Evolutionary conservation across 176 grass and related monocot species (phyloP).

Genomic region (Alloteropsis semialata): DNA sequence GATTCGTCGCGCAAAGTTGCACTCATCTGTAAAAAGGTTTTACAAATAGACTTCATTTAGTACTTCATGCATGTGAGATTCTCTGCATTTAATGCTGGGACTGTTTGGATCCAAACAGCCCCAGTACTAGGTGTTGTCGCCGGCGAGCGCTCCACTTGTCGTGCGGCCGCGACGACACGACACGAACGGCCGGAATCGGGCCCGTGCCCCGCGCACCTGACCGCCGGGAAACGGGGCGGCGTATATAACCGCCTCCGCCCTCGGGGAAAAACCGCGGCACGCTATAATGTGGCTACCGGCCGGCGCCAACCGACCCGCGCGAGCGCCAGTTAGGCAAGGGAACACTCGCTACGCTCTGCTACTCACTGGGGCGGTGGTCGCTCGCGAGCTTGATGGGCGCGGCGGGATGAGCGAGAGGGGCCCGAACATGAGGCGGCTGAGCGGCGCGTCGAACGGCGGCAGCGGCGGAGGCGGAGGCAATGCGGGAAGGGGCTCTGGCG

Average conservation of each 20-base stretch:
- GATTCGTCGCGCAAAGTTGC: no score
- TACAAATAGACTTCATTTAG: no score
- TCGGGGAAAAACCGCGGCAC: neutral
- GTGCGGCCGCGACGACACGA: neutral
- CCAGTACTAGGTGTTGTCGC: no score
- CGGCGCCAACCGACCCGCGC: neutral
- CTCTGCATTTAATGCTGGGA: no score
- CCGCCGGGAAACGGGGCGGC: neutral
- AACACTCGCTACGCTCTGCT: neutral
- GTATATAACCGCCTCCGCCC: constrained; percentile 15
- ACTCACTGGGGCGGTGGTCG: no score
- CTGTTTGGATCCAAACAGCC: no score
- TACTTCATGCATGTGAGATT: no score
- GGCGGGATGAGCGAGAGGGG: constrained; percentile 15
- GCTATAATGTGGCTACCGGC: neutral
- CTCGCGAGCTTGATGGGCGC: constrained; percentile 1
- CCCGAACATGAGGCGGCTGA: constrained; percentile 11
- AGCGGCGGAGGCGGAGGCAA: neutral
- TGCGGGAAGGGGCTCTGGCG: neutral
- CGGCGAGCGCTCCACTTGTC: constrained; percentile 25
- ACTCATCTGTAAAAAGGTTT: no score
- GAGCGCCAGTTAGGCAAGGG: neutral
- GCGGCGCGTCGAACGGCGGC: neutral
- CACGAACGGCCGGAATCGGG: neutral
- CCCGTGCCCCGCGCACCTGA: neutral